Evolutionary conservation across 345 rosid genomes (phyloP).

Genomic region (Fremontodendron californicum): DNA sequence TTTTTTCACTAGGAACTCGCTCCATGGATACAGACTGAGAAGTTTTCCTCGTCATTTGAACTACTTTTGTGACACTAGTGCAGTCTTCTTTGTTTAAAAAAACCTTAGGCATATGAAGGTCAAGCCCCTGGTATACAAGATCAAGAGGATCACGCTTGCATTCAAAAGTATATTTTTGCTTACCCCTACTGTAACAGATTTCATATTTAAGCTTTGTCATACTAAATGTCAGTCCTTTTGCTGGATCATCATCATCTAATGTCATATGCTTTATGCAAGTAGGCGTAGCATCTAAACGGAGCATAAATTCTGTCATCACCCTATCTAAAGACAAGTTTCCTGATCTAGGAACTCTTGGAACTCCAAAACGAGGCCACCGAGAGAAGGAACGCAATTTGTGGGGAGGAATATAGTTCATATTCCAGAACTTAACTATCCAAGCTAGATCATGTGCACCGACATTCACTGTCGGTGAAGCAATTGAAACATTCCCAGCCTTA

Average conservation of each 20-base stretch:
- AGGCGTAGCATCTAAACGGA: conserved; percentile 84
- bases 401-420: conserved; percentile 83
- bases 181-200: conserved; percentile 76
- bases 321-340: conserved; percentile 91
- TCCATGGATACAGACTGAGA: conserved; percentile 56
- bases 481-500: conserved; percentile 40
- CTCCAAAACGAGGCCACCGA: conserved; percentile 93
- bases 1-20: conserved; percentile 61
- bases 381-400: conserved; percentile 89
- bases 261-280: conserved; percentile 66
- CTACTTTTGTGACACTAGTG: conserved; percentile 46
- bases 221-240: conserved; percentile 76
- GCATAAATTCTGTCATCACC: conserved; percentile 95
- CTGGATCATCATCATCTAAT: conserved; percentile 87
- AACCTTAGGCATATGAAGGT: conserved; percentile 82
- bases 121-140: conserved; percentile 92
- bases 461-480: conserved; percentile 56
- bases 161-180: conserved; percentile 85
- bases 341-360: conserved; percentile 73
- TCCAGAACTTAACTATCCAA: conserved; percentile 83
- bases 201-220: conserved; percentile 85
- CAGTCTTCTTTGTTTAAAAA: conserved; percentile 56
- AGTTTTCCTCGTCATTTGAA: conserved; percentile 55
- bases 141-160: conserved; percentile 89
- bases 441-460: conserved; percentile 97